Evolutionary conservation across 345 rosid species (phyloP).

Genomic region (Microthlaspi erraticum): DNA sequence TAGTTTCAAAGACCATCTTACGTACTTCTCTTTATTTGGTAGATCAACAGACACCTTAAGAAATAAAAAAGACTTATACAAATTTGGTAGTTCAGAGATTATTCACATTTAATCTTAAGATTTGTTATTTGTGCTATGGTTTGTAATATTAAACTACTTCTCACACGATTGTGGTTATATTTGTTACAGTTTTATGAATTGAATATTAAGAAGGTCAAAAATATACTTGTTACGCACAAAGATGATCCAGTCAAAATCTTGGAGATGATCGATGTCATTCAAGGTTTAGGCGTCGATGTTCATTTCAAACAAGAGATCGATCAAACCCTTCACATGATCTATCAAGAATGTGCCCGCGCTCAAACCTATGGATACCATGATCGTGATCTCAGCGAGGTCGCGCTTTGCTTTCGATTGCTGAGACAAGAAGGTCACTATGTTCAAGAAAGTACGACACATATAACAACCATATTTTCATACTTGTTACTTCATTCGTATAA

Average conservation of each 20-base stretch:
- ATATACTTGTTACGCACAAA: constrained; percentile 10
- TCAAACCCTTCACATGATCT: constrained; percentile 40
- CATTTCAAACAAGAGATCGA: constrained; percentile 47
- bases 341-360: neutral
- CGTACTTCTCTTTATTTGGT: too few relatives aligned
- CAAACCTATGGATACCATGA: neutral
- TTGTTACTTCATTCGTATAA: neutral
- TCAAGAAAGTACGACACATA: constrained; percentile 42
- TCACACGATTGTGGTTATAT: too few relatives aligned
- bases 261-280: constrained; percentile 53
- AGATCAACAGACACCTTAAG: too few relatives aligned
- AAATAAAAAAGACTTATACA: too few relatives aligned
- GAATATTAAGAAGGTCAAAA: constrained; percentile 35
- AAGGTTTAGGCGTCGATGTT: constrained; percentile 45
- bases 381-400: constrained; percentile 38
- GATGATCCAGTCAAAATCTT: constrained; percentile 34
- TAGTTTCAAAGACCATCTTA: too few relatives aligned
- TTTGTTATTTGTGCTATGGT: too few relatives aligned
- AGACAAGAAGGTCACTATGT: constrained; percentile 51
- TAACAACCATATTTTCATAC: neutral
- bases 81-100: too few relatives aligned
- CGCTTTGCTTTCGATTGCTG: constrained; percentile 51
- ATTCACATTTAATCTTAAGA: too few relatives aligned
- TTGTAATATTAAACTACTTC: too few relatives aligned
- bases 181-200: neutral